Evolutionary conservation across 129 eudicot species (phyloP).

Genomic region (Calendula officinalis): DNA sequence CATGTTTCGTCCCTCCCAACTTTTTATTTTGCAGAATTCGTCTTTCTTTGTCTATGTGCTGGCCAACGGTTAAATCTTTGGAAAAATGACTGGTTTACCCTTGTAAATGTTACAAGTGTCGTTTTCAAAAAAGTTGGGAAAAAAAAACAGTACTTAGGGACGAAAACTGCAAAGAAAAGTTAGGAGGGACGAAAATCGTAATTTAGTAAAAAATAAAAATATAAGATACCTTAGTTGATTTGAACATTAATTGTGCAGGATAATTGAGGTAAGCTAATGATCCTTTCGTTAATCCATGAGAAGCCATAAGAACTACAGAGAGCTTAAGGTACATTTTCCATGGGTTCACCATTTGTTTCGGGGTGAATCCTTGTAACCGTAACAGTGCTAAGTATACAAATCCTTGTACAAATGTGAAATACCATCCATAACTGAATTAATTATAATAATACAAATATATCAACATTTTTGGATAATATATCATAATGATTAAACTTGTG

Average conservation of each 20-base stretch:
- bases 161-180: too few relatives aligned
- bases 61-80: too few relatives aligned
- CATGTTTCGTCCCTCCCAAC: too few relatives aligned
- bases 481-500: neutral
- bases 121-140: too few relatives aligned
- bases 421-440: slow-evolving; percentile 91
- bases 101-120: too few relatives aligned
- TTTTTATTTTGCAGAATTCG: too few relatives aligned
- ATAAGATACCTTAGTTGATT: slow-evolving; percentile 78
- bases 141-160: neutral
- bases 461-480: slow-evolving; percentile 14
- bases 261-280: slow-evolving; percentile 92
- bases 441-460: slow-evolving; percentile 10
- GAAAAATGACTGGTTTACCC: too few relatives aligned
- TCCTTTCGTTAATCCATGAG: slow-evolving; percentile 94
- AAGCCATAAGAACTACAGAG: slow-evolving; percentile 96
- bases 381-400: slow-evolving; percentile 75
- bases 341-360: slow-evolving; percentile 95
- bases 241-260: slow-evolving; percentile 97
- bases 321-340: slow-evolving; percentile 89
- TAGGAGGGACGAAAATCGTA: too few relatives aligned
- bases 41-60: too few relatives aligned
- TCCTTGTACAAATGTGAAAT: slow-evolving; percentile 91
- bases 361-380: slow-evolving; percentile 74
- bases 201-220: neutral